These are phyloP conservation scores for Saccharomycopsis vini DNA, from an alignment of 805 yeast genomes.

Conservation along the genomic window DNA sequence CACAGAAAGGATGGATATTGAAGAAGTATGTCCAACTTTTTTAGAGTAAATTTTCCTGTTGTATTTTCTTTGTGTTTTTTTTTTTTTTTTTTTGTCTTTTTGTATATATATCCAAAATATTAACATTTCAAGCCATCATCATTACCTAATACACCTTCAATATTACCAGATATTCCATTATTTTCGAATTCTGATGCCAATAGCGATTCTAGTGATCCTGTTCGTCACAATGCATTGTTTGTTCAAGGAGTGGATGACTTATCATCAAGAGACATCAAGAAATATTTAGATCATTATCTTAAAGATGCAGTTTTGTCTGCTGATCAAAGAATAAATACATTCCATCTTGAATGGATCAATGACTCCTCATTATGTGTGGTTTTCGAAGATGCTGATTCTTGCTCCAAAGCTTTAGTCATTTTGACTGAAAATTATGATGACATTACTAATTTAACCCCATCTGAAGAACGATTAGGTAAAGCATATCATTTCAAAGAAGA, in stretches of 20 bases:
- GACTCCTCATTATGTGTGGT: constrained; percentile 45
- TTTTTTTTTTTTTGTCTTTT: too few species aligned
- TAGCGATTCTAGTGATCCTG: too few species aligned
- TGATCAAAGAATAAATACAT: constrained; percentile 21
- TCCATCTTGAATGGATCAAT: constrained; percentile 53
- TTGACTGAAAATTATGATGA: constrained; percentile 25
- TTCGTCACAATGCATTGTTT: constrained; percentile 33
- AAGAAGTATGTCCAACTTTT: too few species aligned
- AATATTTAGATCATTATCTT: constrained; percentile 40
- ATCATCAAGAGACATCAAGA: constrained; percentile 50
- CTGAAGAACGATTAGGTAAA: constrained; percentile 22
- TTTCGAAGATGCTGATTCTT: constrained; percentile 27
- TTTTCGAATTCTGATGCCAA: too few species aligned
- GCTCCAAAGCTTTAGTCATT: constrained; percentile 28
- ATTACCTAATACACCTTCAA: too few species aligned
- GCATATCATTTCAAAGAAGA: constrained; percentile 21
- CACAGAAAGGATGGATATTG: too few species aligned
- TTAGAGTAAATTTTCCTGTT: too few species aligned
- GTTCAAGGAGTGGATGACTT: constrained; percentile 57
- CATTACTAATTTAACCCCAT: constrained; percentile 13
- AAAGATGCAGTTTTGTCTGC: constrained; percentile 24
- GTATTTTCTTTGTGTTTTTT: too few species aligned
- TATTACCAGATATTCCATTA: too few species aligned
- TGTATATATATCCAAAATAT: too few species aligned
- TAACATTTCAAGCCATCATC: too few species aligned